These are phyloP conservation scores for Cryptosporidium andersoni DNA, from an alignment of 169 alveolate species.

Conservation along the genomic window DNA sequence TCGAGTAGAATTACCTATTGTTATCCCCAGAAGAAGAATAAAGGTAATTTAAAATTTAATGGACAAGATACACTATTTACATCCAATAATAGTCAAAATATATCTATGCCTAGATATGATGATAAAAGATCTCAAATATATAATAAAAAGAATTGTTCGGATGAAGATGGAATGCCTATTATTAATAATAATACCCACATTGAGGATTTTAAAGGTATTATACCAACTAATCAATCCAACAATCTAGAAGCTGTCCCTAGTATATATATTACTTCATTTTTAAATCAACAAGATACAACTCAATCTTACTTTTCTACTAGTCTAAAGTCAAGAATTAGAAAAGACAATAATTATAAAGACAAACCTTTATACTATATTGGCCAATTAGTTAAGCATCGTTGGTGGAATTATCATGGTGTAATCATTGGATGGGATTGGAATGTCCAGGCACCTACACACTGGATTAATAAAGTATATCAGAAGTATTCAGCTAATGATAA, in stretches of 20 bases:
- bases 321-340: constrained; percentile 16
- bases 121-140: too few species aligned
- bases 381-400: constrained; percentile 26
- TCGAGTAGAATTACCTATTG: constrained; percentile 7
- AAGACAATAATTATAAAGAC: background rate
- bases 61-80: background rate
- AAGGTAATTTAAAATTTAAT: background rate
- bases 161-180: background rate
- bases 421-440: constrained; percentile 59
- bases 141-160: background rate
- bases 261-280: background rate
- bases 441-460: constrained; percentile 19
- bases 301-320: constrained; percentile 15
- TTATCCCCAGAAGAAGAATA: background rate
- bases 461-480: constrained; percentile 27
- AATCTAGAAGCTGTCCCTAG: constrained; percentile 17
- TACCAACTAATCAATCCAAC: background rate
- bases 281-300: background rate
- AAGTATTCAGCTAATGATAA: constrained; percentile 25
- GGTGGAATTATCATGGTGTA: constrained; percentile 68
- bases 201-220: background rate
- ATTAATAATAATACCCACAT: constrained; percentile 1
- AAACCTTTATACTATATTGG: constrained; percentile 33
- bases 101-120: background rate
- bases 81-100: background rate